Percentiles rank a stretch among this genome's conserved stretches.
These are phyloP conservation scores for Paramecium sonneborni DNA, from an alignment of 73 alveolate genomes.

Conservation along the genomic window DNA sequence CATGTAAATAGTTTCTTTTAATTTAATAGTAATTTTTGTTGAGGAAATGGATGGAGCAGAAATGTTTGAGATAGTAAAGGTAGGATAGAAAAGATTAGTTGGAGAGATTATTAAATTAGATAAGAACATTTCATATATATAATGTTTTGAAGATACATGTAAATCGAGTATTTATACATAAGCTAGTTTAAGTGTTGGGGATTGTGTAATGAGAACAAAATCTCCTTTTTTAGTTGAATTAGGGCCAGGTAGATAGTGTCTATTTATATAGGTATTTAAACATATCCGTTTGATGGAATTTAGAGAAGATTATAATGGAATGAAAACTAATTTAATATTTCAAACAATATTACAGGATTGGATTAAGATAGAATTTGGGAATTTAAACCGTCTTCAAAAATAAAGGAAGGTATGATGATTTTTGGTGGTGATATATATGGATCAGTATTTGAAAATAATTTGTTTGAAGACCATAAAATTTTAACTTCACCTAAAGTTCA, in stretches of 20 bases:
- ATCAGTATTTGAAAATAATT: constrained; percentile 86
- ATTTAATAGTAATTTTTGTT: constrained; percentile 82
- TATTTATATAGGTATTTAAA: constrained; percentile 75
- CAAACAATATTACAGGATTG: constrained; percentile 91
- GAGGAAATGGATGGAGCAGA: constrained; percentile 97
- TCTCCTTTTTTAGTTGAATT: constrained; percentile 92
- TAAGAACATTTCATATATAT: constrained; percentile 94
- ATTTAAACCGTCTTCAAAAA: constrained; percentile 82
- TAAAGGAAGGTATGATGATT: constrained; percentile 68
- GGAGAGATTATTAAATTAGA: constrained; percentile 95
- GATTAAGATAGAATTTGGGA: constrained; percentile 91
- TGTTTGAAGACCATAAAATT: constrained; percentile 82
- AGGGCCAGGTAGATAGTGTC: constrained; percentile 89
- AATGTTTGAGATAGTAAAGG: constrained; percentile 95
- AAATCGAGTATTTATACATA: not conserved
- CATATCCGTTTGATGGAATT: constrained; percentile 83
- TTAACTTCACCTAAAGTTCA: constrained; percentile 86
- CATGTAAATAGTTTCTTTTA: not conserved
- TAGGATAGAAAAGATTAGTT: constrained; percentile 94
- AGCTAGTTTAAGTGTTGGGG: constrained; percentile 96
- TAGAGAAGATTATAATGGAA: constrained; percentile 1
- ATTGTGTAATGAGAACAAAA: constrained; percentile 96
- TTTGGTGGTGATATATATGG: constrained; percentile 97
- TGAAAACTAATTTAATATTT: constrained; percentile 69
- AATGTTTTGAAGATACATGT: constrained; percentile 95